These are phyloP conservation scores for Dendrostoma leiphaemia DNA, from an alignment of 2,329 filamentous ascomycete genomes.

Conservation along the genomic window DNA sequence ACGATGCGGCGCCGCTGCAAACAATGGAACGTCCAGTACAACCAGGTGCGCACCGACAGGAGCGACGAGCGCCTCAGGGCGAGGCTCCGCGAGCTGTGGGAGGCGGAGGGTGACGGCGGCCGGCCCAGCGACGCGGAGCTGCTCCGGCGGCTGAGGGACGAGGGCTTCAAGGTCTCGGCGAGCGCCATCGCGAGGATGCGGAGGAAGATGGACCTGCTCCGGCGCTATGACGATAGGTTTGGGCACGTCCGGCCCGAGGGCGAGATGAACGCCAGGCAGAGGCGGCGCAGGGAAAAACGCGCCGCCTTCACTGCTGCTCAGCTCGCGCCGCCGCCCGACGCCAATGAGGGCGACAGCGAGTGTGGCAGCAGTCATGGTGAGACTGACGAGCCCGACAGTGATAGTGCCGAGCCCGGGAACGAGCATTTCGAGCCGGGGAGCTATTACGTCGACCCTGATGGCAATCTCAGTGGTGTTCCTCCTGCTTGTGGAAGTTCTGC, in stretches of 20 bases:
- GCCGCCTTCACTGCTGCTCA: slow-evolving; percentile 1
- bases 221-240: slow-evolving; percentile 5
- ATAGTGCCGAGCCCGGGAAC: not conserved
- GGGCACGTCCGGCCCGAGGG: slow-evolving; percentile 1
- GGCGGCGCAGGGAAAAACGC: slow-evolving; percentile 1
- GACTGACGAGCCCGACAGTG: not conserved
- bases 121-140: slow-evolving; percentile 9
- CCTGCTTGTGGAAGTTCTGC: not conserved
- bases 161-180: slow-evolving; percentile 5
- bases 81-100: slow-evolving; percentile 29
- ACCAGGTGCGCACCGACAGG: slow-evolving; percentile 28
- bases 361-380: not conserved
- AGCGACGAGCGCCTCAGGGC: slow-evolving; percentile 26
- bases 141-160: not conserved
- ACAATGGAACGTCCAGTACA: slow-evolving; percentile 26
- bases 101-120: not conserved
- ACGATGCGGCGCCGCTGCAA: slow-evolving; percentile 3
- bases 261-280: slow-evolving; percentile 1
- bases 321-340: not conserved
- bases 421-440: no score
- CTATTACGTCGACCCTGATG: no score
- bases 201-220: slow-evolving; percentile 1
- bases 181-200: not conserved
- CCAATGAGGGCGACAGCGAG: not conserved
- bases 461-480: no score